These are phyloP conservation scores for Colletotrichum incanum DNA, from an alignment of 2,329 filamentous ascomycete species.

Conservation along the genomic window DNA sequence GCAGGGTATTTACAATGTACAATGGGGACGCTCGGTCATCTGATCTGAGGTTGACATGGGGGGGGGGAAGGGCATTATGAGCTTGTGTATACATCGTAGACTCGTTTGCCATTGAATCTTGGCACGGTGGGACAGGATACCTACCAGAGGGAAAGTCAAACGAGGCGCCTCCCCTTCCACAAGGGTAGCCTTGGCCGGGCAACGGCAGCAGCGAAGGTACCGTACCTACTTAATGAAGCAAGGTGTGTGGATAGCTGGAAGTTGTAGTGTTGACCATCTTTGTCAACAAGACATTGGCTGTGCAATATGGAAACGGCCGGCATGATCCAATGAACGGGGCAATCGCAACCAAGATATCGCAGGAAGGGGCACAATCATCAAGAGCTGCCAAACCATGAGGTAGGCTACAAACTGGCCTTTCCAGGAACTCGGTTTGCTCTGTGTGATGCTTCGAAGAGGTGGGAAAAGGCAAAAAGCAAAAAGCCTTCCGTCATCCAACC, in stretches of 20 bases:
- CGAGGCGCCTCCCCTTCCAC: neutral
- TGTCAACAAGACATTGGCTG: neutral
- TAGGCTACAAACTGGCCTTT: neutral
- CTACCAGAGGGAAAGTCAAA: constrained; percentile 4
- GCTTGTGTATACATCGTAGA: no score
- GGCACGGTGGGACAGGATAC: neutral
- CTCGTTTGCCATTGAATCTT: neutral
- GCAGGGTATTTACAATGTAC: no score
- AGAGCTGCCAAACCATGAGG: neutral
- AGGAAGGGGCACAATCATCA: neutral
- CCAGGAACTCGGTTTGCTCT: neutral
- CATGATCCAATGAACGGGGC: neutral
- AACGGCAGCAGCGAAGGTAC: neutral
- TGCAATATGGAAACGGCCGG: neutral
- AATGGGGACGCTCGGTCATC: no score
- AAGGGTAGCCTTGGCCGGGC: neutral
- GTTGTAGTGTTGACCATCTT: neutral
- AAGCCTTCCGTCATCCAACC: neutral
- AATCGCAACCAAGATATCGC: neutral
- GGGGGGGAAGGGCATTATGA: no score
- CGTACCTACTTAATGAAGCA: neutral
- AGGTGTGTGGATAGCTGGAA: no score
- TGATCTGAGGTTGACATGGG: no score
- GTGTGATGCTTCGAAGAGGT: neutral
- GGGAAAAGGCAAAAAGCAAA: neutral